A percentile compares a stretch with the other conserved stretches of the same genome.
Conservation (phyloP, 345 rosid species). For the Mallotus nudiflorus region DNA sequence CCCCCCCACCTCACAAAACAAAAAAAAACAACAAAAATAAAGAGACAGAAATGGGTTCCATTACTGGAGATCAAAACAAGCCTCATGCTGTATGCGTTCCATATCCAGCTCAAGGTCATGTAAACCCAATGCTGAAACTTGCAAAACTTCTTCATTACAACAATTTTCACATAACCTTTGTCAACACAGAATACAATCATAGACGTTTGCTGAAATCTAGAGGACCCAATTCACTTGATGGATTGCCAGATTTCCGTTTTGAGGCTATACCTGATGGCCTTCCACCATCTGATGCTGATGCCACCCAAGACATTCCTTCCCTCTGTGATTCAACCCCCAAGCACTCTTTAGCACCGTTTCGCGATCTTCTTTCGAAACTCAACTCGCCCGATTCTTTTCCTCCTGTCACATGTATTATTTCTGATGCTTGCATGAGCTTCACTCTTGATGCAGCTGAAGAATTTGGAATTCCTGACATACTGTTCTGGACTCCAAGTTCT, state of each 20-base stretch:
- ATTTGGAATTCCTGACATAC: conserved; percentile 26
- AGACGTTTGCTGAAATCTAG: conserved; percentile 27
- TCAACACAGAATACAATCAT: conserved; percentile 48
- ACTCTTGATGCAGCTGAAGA: conserved; percentile 31
- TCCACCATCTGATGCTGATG: conserved; percentile 23
- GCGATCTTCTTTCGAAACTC: conserved; percentile 26
- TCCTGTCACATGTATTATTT: conserved; percentile 31
- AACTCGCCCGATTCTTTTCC: conserved; percentile 10
- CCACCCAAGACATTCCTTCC: conserved; percentile 32
- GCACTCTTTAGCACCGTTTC: conserved; percentile 16
- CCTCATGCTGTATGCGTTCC: conserved; percentile 59
- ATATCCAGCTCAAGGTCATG: conserved; percentile 56
- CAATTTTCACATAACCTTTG: conserved; percentile 54
- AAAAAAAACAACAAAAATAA: too few relatives aligned
- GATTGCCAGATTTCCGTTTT: conserved; percentile 33
- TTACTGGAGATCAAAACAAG: background rate
- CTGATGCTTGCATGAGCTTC: conserved; percentile 40
- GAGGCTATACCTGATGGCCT: conserved; percentile 38
- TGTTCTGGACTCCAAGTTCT: conserved; percentile 29
- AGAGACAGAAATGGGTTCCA: background rate
- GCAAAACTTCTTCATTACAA: conserved; percentile 50
- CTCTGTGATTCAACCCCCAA: conserved; percentile 15
- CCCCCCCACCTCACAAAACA: too few relatives aligned
- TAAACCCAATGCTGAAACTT: conserved; percentile 47
- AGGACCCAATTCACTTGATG: conserved; percentile 15